Percentiles rank a stretch among this genome's conserved stretches.
These are phyloP conservation scores for Sclerotinia trifoliorum DNA, from an alignment of 2,329 filamentous ascomycete genomes.

Conservation along the genomic window DNA sequence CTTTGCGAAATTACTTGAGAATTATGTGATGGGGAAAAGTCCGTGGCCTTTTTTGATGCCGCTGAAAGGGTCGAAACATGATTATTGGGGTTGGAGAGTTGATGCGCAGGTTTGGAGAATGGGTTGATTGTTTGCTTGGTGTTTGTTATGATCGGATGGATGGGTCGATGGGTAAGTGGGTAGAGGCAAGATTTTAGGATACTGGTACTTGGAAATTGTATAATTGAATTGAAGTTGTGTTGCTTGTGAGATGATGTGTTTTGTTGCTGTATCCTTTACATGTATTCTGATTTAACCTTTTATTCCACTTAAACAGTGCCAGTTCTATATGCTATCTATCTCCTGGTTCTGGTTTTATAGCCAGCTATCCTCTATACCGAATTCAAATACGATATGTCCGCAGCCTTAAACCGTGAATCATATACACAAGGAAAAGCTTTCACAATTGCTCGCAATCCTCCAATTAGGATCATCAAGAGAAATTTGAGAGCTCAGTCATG, in stretches of 20 bases:
- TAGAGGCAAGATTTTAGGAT: background rate
- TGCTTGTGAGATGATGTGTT: background rate
- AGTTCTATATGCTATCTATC: no score
- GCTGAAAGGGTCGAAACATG: constrained; percentile 20
- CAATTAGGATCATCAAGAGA: no score
- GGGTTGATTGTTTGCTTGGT: background rate
- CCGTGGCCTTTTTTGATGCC: constrained; percentile 20
- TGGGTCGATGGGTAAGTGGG: no score
- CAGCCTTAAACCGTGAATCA: no score
- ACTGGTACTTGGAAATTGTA: background rate
- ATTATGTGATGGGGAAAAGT: background rate
- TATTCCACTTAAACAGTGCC: background rate
- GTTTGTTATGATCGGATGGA: fast-evolving
- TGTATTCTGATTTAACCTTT: background rate
- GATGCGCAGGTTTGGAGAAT: constrained; percentile 13
- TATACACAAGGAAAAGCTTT: no score
- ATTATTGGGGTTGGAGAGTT: constrained; percentile 24
- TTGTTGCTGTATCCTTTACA: background rate
- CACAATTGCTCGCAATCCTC: no score
- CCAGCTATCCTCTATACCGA: no score
- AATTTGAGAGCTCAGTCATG: no score
- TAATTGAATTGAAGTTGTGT: background rate
- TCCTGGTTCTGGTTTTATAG: no score
- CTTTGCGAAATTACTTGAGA: constrained; percentile 17
- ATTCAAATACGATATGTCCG: no score